Conservation (phyloP, 768 basidiomycete species). For the Boletus rubescentipes region DNA sequence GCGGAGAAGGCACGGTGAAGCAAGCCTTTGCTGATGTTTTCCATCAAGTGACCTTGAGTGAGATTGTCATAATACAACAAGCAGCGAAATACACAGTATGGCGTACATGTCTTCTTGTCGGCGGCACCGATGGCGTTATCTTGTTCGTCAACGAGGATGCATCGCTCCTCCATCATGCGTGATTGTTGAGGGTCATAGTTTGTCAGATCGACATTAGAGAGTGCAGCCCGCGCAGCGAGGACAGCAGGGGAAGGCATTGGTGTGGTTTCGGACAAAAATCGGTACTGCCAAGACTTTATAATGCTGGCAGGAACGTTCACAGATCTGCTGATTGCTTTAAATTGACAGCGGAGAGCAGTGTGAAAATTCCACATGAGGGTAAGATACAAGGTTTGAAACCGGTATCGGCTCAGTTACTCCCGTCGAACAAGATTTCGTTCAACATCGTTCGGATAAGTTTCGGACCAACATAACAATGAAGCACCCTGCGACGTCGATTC, state of each 20-base stretch:
- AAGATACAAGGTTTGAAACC: background rate
- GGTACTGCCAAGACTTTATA: conserved; percentile 6
- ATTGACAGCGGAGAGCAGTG: too few relatives aligned
- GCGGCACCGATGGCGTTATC: conserved; percentile 82
- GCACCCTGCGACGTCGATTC: background rate
- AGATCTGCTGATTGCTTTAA: background rate
- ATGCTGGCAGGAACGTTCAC: background rate
- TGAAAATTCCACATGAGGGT: too few relatives aligned
- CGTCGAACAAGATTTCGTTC: background rate
- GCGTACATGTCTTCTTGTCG: conserved; percentile 94
- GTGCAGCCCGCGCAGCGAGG: conserved; percentile 57
- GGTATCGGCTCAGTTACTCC: background rate
- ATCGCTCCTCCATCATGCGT: conserved; percentile 92
- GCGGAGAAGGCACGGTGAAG: conserved; percentile 98
- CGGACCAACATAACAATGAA: conserved; percentile 5
- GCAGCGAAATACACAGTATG: conserved; percentile 12
- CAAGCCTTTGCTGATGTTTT: conserved; percentile 90
- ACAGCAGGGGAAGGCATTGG: conserved; percentile 61
- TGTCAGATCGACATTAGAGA: conserved; percentile 75
- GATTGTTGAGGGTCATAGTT: conserved; percentile 92
- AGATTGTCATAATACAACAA: background rate
- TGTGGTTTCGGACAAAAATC: conserved; percentile 7
- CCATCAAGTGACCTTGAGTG: conserved; percentile 83
- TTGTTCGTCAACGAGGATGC: conserved; percentile 88
- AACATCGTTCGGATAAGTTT: conserved; percentile 1